Base-by-base conservation (phyloP, 2,329 filamentous ascomycete genomes). In the Paecilomyces formosus region DNA sequence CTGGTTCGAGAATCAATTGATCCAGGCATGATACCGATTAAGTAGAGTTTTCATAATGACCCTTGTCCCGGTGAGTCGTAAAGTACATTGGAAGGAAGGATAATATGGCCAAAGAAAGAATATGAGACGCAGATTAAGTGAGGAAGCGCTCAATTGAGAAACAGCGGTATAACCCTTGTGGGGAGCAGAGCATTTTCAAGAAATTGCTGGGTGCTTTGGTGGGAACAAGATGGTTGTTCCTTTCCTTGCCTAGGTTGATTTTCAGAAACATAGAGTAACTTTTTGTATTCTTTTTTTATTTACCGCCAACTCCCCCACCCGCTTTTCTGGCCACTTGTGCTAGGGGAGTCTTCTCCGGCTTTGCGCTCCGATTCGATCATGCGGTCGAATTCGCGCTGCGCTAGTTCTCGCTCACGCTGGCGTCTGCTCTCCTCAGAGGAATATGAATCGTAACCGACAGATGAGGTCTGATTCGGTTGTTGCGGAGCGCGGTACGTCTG, bases 341-440 rank as follows among this genome's bases (percentile, higher is more conserved):
- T 21, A 15, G 50, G 13, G 26, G 21, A 15, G 1, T 52, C 50
- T 8, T 52, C 50, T 28, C 22, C 50, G 21, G 50, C 18, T 24
- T 24, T 52, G 9, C 61, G 56, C 63, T 79, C 77, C 0, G 68
- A 62, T 2, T 79, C 76, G 18, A 79, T 60, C 68, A 79, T 67
- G 11, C 66, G 66, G 59, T 79, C 74, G 55, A 79, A 79, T 2
- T 78, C 73, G 8, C 69, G 72, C 58, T 76, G 76, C 2, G 76
- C 74, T 56, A 72, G 68, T 49, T 77, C 71, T 54, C 69, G 68
- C 26, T 74, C 72, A 5, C 65, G 63, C 24, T 63, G 64, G 18
- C 61, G 60, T 3, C 65, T 66, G 6, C 58, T 61, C 9, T 66
- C 68, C 2, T 58, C 22, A 1, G 21, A 35, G 11, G 54, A 21